Evolutionary conservation across 495 filamentous ascomycete species (phyloP), one percentile per base, ranked within the genome.

Genomic region (Hyphodiscus hymeniophilus): DNA sequence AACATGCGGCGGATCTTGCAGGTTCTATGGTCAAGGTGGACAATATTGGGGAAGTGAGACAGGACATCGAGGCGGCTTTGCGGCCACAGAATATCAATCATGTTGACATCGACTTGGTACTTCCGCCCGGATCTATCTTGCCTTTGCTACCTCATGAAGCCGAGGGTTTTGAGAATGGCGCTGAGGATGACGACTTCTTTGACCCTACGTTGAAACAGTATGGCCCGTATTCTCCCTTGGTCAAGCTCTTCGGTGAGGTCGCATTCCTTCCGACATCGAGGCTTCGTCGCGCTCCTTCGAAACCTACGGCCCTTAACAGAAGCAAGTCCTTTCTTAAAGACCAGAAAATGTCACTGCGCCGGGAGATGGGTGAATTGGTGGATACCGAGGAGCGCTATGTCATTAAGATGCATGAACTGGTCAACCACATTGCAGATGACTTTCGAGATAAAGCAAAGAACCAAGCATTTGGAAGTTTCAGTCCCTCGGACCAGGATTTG

Each of bases 301-400:
- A 82, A 60, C 81, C 89, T 13, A 91, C 82, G 36, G 80, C 85
- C 28, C 65, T 89, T 23, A 87, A 82, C 61, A 73, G 80, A 48
- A 83, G 74, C 43, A 82, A 77, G 51, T 72, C 80, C 0, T 87
- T 95, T 53, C 75, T 82, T 6, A 82, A 82, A 58, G 80, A 81
- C 36, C 87, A 95, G 58, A 90, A 94, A 58, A 76, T 89, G 45
- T 81, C 82, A 33, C 63, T 97, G 47, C 80, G 89, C 42, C 79
- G 87, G 51, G 89, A 94, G 59, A 84, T 99, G 80, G 85, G 81
- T 53, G 92, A 99, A 62, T 60, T 97, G 47, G 76, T 94, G 21
- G 87, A 94, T 56, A 99, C 92, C 0, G 92, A 99, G 65, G 87
- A 91, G 58, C 80, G 86, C 57, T 99, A 96, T 64, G 88, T 97